Base-by-base conservation (phyloP, 2,329 filamentous ascomycete genomes). In the Phoma sp. region DNA sequence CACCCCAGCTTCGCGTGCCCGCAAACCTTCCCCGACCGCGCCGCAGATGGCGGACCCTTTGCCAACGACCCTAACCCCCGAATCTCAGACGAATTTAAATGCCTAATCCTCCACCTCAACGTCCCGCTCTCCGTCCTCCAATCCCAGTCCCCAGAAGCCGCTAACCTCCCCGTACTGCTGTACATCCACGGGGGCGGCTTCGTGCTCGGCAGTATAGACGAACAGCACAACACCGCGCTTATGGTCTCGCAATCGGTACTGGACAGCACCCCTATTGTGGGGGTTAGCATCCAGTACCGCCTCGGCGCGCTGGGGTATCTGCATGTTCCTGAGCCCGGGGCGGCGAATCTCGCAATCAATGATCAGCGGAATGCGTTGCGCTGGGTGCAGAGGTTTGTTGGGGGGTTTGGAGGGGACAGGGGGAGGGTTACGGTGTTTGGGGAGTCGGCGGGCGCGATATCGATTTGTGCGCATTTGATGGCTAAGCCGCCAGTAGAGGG, bases 141-240 rank as follows among this genome's bases (percentile, higher is more conserved):
- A 35, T 25, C 8, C 12, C 10, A 7, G n/a, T n/a, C 22, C 4
- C 47, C 19, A 6, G 31, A 5, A 13, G 31, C 32, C 15, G 15
- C 44, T 24, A 58, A 60, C 1, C 68, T 84, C 0, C 83, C 82
- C 0, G 81, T 84, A 0, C 63, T 84, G 17, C 71, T 80, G 0
- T 83, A 82, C 57, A 77, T 85, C 10, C 81, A 84, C 55, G 82
- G 82, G 2, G 82, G 82, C 9, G 82, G 77, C 0, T 79, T 82
- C 43, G 63, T 71, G 1, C 71, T 79, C 3, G 82, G 69, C 24
- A 64, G 63, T 21, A 63, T 67, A 13, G 68, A 71, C 46, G 51
- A 38, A 2, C 55, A 63, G 27, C 69, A 71, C 51, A 67, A 52
- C 51, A 70, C 66, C 3, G 62, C 64, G 0, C 39, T 48, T 19